Percentiles rank a stretch among this genome's conserved stretches.
These are phyloP conservation scores for Ogataea philodendri DNA, from an alignment of 805 yeast genomes.

Conservation along the genomic window DNA sequence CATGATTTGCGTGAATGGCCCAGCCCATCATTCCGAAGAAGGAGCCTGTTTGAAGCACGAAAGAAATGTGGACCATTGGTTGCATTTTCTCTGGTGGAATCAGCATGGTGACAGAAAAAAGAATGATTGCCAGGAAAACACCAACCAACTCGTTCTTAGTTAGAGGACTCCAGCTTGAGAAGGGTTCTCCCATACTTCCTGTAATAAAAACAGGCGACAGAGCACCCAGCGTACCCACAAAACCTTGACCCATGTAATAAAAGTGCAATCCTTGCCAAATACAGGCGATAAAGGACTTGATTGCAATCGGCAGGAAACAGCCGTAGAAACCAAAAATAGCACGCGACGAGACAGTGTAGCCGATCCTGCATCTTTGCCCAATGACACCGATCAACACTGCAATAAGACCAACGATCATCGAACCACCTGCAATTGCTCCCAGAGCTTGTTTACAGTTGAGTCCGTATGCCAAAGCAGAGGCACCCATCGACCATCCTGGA, in stretches of 20 bases:
- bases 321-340: constrained; percentile 48
- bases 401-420: constrained; percentile 41
- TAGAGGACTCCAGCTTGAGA: constrained; percentile 33
- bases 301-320: constrained; percentile 40
- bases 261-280: constrained; percentile 48
- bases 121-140: constrained; percentile 29
- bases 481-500: constrained; percentile 22
- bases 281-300: constrained; percentile 43
- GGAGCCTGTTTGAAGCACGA: constrained; percentile 27
- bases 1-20: constrained; percentile 34
- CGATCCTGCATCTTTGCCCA: constrained; percentile 51
- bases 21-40: constrained; percentile 27
- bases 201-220: constrained; percentile 36
- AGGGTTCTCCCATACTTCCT: constrained; percentile 27
- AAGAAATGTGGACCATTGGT: constrained; percentile 25
- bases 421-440: constrained; percentile 45
- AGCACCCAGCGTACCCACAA: constrained; percentile 39
- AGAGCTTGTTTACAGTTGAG: constrained; percentile 36
- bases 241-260: constrained; percentile 45
- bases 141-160: constrained; percentile 43
- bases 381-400: constrained; percentile 50
- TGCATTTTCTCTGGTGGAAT: constrained; percentile 35
- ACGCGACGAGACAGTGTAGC: constrained; percentile 45
- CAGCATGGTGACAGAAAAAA: constrained; percentile 41
- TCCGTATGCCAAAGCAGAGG: constrained; percentile 28